These are phyloP conservation scores for Boletus rubroflammeus DNA, from an alignment of 768 basidiomycete species.

Conservation along the genomic window DNA sequence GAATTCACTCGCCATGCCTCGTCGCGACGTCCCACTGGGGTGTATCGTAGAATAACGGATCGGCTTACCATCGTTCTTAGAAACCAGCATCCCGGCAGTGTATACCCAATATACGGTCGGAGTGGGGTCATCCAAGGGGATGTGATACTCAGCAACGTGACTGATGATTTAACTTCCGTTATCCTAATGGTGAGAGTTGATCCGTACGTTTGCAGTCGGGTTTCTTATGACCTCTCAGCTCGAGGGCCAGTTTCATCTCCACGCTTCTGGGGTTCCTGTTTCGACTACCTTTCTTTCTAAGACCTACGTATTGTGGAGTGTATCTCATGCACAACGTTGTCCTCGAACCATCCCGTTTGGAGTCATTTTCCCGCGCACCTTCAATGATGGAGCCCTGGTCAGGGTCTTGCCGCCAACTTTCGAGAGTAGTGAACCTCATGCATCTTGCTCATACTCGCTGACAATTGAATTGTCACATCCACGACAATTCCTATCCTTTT, in stretches of 20 bases:
- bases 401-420: slow-evolving; percentile 50
- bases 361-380: slow-evolving; percentile 44
- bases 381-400: slow-evolving; percentile 30
- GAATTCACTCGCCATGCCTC: slow-evolving; percentile 36
- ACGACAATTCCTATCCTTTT: slow-evolving; percentile 40
- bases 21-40: slow-evolving; percentile 9
- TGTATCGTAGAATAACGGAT: slow-evolving; percentile 31
- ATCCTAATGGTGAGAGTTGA: slow-evolving; percentile 19
- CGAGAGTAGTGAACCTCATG: slow-evolving; percentile 21
- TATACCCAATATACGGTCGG: slow-evolving; percentile 21
- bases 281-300: slow-evolving; percentile 17
- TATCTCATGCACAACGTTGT: slow-evolving; percentile 18
- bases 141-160: slow-evolving; percentile 12
- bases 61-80: slow-evolving; percentile 22
- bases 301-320: slow-evolving; percentile 20
- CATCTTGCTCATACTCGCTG: slow-evolving; percentile 45
- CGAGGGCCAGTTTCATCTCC: slow-evolving; percentile 24
- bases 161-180: slow-evolving; percentile 15
- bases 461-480: slow-evolving; percentile 39
- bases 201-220: neutral
- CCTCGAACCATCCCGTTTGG: slow-evolving; percentile 42
- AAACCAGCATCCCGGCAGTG: slow-evolving; percentile 21
- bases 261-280: slow-evolving; percentile 9
- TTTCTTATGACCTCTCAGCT: slow-evolving; percentile 13
- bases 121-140: slow-evolving; percentile 24